Evolutionary conservation across 441 rosid genomes (phyloP), one percentile per base, ranked within the genome.

Genomic region (Codiaeum variegatum): DNA sequence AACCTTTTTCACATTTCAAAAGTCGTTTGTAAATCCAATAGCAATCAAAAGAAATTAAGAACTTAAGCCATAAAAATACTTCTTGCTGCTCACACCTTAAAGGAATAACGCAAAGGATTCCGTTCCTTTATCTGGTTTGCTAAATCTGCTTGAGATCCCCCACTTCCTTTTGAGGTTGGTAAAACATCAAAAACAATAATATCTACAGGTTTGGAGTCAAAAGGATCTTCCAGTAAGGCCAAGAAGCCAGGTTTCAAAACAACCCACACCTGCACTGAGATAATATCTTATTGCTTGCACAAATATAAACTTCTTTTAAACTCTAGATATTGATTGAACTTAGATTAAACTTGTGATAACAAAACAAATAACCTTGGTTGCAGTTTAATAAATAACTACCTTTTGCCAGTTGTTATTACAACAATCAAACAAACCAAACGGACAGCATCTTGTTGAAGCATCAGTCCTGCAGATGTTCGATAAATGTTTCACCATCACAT

Each of bases 201-300:
- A 83, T 96, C 99, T 74, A 93, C 79, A 40, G 84, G 90, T 79
- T 90, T 89, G 28, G 86, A 72, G 73, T 88, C 90, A 49, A 93
- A 81, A 42, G 97, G 97, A 78, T 96, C 97, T 76, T 77, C 91
- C 83, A 96, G 77, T 70, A 93, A 87, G 80, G 98, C 98, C 79
- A 96, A 85, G 87, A 96, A 96, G 69, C 99, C 98, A 42, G 98
- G 97, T 84, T 96, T 96, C 79, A 96, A 75, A 62, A 96, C 98
- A 72, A 97, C 99, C 98, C 99, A 96, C 75, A 96, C 91, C 98
- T 95, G 81, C 58, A 81, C 67, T 72, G 64, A 77, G 69, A 67
- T 51, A 69, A 61, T 10, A 10, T 40, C 11, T 40, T 40, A 40
- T 40, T 1, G 44, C 11, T 24, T 24, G 21, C 26, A 40, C 52